Base-by-base conservation (phyloP, 148 eudicot species). In the Agrostemma githago region DNA sequence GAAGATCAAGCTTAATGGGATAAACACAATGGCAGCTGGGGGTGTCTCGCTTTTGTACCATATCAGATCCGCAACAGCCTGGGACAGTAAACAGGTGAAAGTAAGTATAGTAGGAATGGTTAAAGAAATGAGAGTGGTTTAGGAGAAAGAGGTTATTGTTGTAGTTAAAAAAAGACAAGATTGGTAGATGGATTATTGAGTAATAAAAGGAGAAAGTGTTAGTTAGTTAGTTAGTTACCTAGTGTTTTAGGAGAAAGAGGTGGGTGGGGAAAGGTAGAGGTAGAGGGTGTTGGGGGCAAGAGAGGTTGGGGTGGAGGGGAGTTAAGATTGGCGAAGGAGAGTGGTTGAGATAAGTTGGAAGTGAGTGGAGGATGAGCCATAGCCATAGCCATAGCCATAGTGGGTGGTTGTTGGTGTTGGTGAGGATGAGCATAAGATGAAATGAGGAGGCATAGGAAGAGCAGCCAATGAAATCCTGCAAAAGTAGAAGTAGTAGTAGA, bases 1-100 rank as follows among this genome's bases (percentile, higher is more conserved):
- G 92, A 74, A 95, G 86, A 72, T 95, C 98, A 71, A 95, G 80
- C 82, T 90, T 92, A 67, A 95, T 85, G 43, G 98, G 98, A 88
- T 92, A 92, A 20, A 83, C 92, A 82, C 98, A 95, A 65, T 92
- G 87, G 88, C 98, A 95, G 64, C 79, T 90, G 51, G 79, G 84
- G 72, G 79, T 85, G 71, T 85, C 96, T 79, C 96, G 91, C 79
- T 88, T 86, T 67, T 75, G 79, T 78, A 95, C 98, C 96, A 86
- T 92, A 81, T 84, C 84, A 67, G 87, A 88, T 81, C 88, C 88
- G 80, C 98, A 95, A 82, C 98, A 95, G 62, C 81, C 98, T 95
- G 87, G 37, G 71, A 75, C 78, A 63, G 81, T 46, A 70, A 78
- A 76, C 40, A 63, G 34, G 34, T 26, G 34, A 26, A 26, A 26